A percentile compares a stretch with the other conserved stretches of the same genome.
Evolutionary conservation across 345 rosid species (phyloP).

Genomic region (Eutrema japonicum): DNA sequence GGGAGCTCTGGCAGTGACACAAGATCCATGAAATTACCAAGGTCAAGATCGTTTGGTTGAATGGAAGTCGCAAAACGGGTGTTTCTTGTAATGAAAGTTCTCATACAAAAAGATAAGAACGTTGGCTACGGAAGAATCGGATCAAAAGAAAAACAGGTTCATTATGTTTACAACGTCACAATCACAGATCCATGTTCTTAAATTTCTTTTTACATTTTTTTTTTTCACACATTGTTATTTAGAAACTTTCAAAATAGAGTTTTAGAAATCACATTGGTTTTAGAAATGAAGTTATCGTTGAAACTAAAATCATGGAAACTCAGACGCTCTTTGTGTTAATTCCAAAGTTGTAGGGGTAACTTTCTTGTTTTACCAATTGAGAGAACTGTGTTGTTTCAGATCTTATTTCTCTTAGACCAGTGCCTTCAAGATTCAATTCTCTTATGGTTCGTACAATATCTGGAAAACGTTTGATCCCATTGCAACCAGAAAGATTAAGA

Average conservation of each 20-base stretch:
- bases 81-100: too few relatives aligned
- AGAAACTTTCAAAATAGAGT: too few relatives aligned
- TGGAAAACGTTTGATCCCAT: slow-evolving; percentile 13
- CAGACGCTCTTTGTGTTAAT: not conserved
- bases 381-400: not conserved
- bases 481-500: slow-evolving; percentile 30
- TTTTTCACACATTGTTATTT: too few relatives aligned
- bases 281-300: too few relatives aligned
- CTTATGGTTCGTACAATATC: not conserved
- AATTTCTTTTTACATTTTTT: too few relatives aligned
- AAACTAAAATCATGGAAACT: too few relatives aligned
- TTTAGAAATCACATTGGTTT: too few relatives aligned
- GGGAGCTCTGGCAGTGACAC: slow-evolving; percentile 18
- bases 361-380: not conserved
- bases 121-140: too few relatives aligned
- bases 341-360: not conserved
- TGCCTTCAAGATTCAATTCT: slow-evolving; percentile 24
- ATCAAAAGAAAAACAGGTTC: too few relatives aligned
- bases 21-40: not conserved
- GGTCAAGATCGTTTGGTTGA: slow-evolving; percentile 1
- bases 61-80: not conserved
- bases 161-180: too few relatives aligned
- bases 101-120: too few relatives aligned
- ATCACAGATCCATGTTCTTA: too few relatives aligned
- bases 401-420: not conserved